phyloP scores from a whole-genome alignment of 257 asterid species.

The Solanum piurae region DNA sequence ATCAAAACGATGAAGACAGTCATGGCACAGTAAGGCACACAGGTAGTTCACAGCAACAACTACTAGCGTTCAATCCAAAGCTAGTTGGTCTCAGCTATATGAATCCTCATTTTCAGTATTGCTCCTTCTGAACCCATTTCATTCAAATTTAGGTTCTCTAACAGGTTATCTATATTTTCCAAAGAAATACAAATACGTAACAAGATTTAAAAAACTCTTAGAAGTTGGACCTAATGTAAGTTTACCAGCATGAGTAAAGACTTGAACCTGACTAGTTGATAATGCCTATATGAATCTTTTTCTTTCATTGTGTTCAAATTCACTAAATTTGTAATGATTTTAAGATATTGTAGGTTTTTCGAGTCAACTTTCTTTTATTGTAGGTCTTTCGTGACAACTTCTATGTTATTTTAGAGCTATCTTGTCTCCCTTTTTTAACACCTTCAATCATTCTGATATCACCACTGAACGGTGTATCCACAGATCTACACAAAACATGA shows the following conservation, averaged over 20 bases:
- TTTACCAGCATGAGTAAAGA: background rate
- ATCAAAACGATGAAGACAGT: background rate
- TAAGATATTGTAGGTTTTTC: background rate
- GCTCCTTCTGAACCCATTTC: background rate
- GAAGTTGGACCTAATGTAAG: background rate
- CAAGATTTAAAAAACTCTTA: background rate
- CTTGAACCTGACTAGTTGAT: background rate
- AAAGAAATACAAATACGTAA: background rate
- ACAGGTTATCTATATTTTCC: background rate
- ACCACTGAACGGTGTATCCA: background rate
- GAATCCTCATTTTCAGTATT: background rate
- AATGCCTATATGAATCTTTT: background rate
- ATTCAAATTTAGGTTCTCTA: background rate
- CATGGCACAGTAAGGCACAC: background rate
- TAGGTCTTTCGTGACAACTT: background rate
- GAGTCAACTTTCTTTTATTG: background rate
- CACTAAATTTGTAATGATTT: background rate
- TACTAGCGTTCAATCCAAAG: background rate
- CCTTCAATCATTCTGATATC: background rate
- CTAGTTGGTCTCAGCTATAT: background rate
- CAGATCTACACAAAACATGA: background rate
- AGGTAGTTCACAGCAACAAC: background rate
- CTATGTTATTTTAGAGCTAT: background rate
- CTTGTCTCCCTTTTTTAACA: background rate
- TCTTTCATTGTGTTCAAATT: background rate